Evolutionary conservation across 306 rosid genomes (phyloP).

Genomic region (Trifolium pratense): DNA sequence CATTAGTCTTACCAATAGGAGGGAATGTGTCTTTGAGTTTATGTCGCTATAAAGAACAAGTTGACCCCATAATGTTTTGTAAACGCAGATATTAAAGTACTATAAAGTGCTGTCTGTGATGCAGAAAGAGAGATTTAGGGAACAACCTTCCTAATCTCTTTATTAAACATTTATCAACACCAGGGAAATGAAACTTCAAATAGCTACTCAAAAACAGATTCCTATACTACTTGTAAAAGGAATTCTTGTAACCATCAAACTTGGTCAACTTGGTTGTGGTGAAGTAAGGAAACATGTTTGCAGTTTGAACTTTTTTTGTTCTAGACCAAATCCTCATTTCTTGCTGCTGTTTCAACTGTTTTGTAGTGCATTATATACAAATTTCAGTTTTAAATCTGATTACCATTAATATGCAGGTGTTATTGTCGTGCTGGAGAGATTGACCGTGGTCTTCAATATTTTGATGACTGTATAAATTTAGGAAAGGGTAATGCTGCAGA

Average conservation of each 20-base stretch:
- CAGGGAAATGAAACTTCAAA: too few species aligned
- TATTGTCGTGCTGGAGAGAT: slow-evolving; percentile 75
- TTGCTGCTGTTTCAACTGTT: slow-evolving; percentile 23
- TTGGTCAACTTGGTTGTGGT: slow-evolving; percentile 18
- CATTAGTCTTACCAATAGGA: not conserved
- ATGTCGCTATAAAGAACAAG: too few species aligned
- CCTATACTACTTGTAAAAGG: slow-evolving; percentile 9
- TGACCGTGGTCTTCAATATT: slow-evolving; percentile 64
- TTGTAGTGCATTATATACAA: slow-evolving; percentile 13
- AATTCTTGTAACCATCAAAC: not conserved
- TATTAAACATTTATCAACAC: too few species aligned
- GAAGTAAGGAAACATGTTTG: slow-evolving; percentile 27
- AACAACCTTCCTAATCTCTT: too few species aligned
- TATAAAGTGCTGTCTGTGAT: too few species aligned
- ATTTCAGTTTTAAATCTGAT: slow-evolving; percentile 26
- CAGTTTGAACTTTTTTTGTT: too few species aligned
- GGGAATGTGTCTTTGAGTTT: too few species aligned
- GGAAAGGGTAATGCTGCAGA: slow-evolving; percentile 53
- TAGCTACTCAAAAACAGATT: too few species aligned
- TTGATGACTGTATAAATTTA: slow-evolving; percentile 59
- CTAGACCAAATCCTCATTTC: too few species aligned
- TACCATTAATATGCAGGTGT: slow-evolving; percentile 65
- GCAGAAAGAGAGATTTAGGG: too few species aligned
- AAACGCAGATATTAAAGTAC: too few species aligned
- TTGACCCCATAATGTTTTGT: too few species aligned